Conservation (phyloP, 129 eudicot species). For the Pulicaria dysenterica region DNA sequence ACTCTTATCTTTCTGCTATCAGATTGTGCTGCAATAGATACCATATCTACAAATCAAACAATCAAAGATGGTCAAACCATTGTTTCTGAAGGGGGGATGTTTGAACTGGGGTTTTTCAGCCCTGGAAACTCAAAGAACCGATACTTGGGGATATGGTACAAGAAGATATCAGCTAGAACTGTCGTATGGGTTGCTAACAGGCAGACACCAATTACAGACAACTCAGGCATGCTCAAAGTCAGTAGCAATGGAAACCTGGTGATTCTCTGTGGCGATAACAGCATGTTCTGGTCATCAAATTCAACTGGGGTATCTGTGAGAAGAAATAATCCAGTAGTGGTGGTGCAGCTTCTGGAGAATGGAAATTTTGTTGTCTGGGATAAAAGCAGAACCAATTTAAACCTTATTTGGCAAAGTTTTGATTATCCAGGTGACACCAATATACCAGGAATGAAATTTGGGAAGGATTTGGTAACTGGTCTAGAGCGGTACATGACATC, state of each 20-base stretch:
- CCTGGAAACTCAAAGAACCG: too few relatives aligned
- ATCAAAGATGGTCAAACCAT: too few relatives aligned
- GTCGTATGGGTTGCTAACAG: too few relatives aligned
- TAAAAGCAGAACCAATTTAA: not conserved
- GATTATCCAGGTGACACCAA: conserved; percentile 28
- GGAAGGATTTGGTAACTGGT: conserved; percentile 36
- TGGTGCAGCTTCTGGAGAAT: conserved; percentile 13
- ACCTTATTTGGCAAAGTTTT: conserved; percentile 30
- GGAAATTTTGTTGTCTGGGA: conserved; percentile 24
- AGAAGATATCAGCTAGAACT: too few relatives aligned
- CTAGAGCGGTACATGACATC: conserved; percentile 18
- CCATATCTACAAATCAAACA: not conserved
- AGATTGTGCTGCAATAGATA: not conserved
- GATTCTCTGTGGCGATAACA: too few relatives aligned
- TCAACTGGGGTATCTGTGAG: not conserved
- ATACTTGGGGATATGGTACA: too few relatives aligned
- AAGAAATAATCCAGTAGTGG: not conserved
- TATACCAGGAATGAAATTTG: conserved; percentile 36
- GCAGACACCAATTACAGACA: too few relatives aligned
- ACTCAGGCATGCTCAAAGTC: too few relatives aligned
- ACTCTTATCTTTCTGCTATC: not conserved
- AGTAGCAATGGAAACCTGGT: too few relatives aligned
- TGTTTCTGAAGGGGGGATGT: too few relatives aligned
- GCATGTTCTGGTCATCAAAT: too few relatives aligned
- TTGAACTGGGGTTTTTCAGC: too few relatives aligned